Evolutionary conservation across 2,329 filamentous ascomycete species (phyloP).

Genomic region (Calonectria montana): DNA sequence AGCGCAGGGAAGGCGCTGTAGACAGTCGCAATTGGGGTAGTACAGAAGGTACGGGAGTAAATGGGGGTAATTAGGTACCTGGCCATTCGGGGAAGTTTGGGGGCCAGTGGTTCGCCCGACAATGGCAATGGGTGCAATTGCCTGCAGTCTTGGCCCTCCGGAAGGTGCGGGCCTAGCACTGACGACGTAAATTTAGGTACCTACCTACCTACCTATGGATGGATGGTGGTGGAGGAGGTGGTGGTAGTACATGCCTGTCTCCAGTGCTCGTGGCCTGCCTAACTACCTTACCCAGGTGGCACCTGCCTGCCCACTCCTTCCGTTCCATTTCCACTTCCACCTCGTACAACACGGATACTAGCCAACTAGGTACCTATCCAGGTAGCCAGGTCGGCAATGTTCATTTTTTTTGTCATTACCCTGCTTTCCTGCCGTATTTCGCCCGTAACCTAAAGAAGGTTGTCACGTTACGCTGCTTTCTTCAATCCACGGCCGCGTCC

Average conservation of each 20-base stretch:
- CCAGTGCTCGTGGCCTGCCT: not conserved
- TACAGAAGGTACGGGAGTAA: no score
- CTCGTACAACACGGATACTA: not conserved
- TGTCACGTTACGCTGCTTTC: constrained; percentile 7
- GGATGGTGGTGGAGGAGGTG: no score
- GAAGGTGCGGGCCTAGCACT: not conserved
- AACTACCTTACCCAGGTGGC: not conserved
- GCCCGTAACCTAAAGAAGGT: not conserved
- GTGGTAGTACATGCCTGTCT: not conserved
- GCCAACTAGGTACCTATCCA: not conserved
- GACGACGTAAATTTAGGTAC: not conserved
- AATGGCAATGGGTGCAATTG: not conserved
- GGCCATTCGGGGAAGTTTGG: not conserved
- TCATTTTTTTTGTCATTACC: not conserved
- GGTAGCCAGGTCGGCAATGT: not conserved
- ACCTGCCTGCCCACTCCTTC: not conserved
- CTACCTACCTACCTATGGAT: not conserved
- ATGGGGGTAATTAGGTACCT: constrained; percentile 5
- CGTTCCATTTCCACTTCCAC: not conserved
- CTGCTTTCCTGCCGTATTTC: not conserved
- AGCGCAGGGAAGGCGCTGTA: not conserved
- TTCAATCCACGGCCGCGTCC: not conserved
- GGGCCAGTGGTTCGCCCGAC: constrained; percentile 19
- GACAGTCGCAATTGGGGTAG: not conserved
- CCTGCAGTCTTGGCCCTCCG: constrained; percentile 11